Evolutionary conservation across 2,329 filamentous ascomycete genomes (phyloP), one percentile per base, ranked within the genome.

Genomic region (Verticillium klebahnii): DNA sequence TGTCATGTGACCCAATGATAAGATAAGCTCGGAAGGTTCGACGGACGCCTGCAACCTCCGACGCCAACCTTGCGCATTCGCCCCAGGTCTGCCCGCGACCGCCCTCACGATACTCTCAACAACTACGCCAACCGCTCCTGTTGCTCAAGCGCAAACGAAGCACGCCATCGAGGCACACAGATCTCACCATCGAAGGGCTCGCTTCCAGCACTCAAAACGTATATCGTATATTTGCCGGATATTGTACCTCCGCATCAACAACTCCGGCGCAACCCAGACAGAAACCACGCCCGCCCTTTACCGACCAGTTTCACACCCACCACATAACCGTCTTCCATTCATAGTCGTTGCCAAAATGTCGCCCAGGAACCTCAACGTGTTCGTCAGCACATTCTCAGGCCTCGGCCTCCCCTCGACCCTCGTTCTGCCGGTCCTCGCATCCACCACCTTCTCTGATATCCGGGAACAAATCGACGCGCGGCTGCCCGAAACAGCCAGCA

Each of bases 311-410:
- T n/a, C 19, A 19, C 19, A 5, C 45, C 11, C 9, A 23, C 11
- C 45, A 23, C 23, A n/a, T 6, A 19, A n/a, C 8, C 3, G 23
- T 25, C 19, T 23, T 25, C 45, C 9, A n/a, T 12, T 8, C n/a
- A 25, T n/a, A n/a, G 3, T 12, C n/a, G 23, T 11, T n/a, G 19
- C 11, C 19, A 23, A 56, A 15, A 91, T 91, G 87, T 77, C 80
- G 45, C 69, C 81, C 1, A 75, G 74, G 65, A 85, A 79, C 45
- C 78, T 96, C 72, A 97, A 96, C 76, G 82, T 98, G 65, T 85
- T 98, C 63, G 81, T 99, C 64, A 89, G 92, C 68, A 92, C 89
- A 64, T 94, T 98, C 71, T 83, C 89, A 8, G 94, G 94, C 65
- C 84, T 96, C 19, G 88, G 89, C 56, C 84, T 97, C 7, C 93